Conservation (phyloP, 2,329 filamentous ascomycete genomes). For the Xylariaceae sp. region DNA sequence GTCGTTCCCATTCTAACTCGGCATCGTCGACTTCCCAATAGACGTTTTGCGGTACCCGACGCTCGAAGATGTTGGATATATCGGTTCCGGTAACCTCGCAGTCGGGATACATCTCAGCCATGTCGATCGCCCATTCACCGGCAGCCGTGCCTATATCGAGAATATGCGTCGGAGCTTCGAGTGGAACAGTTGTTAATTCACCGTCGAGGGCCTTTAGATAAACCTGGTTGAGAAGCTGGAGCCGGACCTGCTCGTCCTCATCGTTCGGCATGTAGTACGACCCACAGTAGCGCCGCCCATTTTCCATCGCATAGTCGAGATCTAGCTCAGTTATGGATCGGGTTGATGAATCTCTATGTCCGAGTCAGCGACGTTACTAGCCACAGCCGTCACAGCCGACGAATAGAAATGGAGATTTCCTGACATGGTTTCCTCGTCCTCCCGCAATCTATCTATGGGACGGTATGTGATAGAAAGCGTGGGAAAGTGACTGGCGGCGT, state of each 20-base stretch:
- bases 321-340: slow-evolving; percentile 46
- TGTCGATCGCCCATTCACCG: slow-evolving; percentile 48
- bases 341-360: slow-evolving; percentile 34
- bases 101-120: slow-evolving; percentile 48
- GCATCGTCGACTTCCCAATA: slow-evolving; percentile 58
- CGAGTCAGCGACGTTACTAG: slow-evolving; percentile 11
- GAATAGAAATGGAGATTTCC: slow-evolving; percentile 17
- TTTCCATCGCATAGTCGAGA: slow-evolving; percentile 54
- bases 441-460: slow-evolving; percentile 32
- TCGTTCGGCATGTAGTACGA: slow-evolving; percentile 64
- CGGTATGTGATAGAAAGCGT: slow-evolving; percentile 33
- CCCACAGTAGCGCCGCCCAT: slow-evolving; percentile 58
- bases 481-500: slow-evolving; percentile 39
- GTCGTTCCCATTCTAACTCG: slow-evolving; percentile 53
- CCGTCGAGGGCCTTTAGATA: slow-evolving; percentile 49
- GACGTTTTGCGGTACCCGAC: slow-evolving; percentile 51
- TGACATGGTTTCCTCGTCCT: slow-evolving; percentile 39
- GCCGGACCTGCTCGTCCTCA: slow-evolving; percentile 57
- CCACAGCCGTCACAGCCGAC: background rate
- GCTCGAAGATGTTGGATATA: slow-evolving; percentile 54
- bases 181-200: slow-evolving; percentile 40
- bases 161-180: slow-evolving; percentile 40
- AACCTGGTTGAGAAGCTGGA: slow-evolving; percentile 58
- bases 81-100: slow-evolving; percentile 56
- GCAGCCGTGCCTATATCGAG: slow-evolving; percentile 58